Conservation (phyloP, 352 stramenopile species). For the Globisporangium alternatum region DNA sequence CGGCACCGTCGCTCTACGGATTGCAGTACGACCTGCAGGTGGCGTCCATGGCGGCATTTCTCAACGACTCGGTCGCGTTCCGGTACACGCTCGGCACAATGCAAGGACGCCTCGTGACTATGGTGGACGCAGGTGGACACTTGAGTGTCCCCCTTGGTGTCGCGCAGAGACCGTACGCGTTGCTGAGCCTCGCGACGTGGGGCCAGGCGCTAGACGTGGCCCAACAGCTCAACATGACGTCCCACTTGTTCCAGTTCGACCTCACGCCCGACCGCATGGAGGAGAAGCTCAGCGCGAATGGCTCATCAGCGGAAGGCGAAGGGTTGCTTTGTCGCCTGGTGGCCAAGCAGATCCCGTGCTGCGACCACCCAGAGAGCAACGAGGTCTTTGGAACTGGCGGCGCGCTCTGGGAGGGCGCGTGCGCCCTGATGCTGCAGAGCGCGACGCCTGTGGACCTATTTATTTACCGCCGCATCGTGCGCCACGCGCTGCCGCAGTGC, state of each 20-base stretch:
- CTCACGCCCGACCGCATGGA: constrained; percentile 25
- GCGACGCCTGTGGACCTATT: constrained; percentile 30
- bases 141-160: constrained; percentile 28
- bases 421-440: constrained; percentile 27
- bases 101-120: constrained; percentile 39
- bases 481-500: constrained; percentile 29
- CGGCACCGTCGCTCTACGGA: constrained; percentile 31
- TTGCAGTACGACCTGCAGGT: constrained; percentile 50
- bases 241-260: constrained; percentile 47
- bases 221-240: constrained; percentile 30
- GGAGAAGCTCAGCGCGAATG: constrained; percentile 29
- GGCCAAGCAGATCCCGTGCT: constrained; percentile 35
- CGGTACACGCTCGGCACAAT: constrained; percentile 45
- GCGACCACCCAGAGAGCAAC: constrained; percentile 16
- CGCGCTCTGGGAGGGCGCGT: constrained; percentile 15
- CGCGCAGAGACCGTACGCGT: constrained; percentile 25
- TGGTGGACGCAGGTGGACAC: constrained; percentile 35
- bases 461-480: constrained; percentile 33
- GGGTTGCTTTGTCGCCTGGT: constrained; percentile 41
- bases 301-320: constrained; percentile 5
- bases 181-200: constrained; percentile 33
- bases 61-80: constrained; percentile 33
- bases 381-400: constrained; percentile 1
- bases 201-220: constrained; percentile 26
- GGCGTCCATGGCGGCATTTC: constrained; percentile 36